Evolutionary conservation across 2,329 filamentous ascomycete species (phyloP), one percentile per base, ranked within the genome.

Genomic region (Aureobasidium sp.): DNA sequence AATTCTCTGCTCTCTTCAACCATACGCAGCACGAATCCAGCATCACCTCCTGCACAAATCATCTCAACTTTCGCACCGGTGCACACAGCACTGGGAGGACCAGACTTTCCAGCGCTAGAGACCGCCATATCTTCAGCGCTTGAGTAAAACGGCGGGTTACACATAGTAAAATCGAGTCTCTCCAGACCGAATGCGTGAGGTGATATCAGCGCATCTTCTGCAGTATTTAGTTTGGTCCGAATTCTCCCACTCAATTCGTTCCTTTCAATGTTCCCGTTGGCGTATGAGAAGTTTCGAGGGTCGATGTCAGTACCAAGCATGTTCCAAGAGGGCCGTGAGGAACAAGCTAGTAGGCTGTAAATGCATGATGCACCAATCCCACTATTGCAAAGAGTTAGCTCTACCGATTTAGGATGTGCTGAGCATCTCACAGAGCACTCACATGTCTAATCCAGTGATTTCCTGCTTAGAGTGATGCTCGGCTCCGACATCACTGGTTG

Each of bases 81-180:
- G 69, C 84, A 87, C 53, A 88, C 86, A 0, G 89, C 88, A 62
- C 84, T 84, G 0, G 92, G 88, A 0, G 85, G 85, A 0, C 81
- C 80, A 3, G 81, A 75, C 73, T 97, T 96, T 41, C 81, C 73
- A 0, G 89, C 87, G 32, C 76, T 71, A 1, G 87, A 87, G 4
- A 78, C 75, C 3, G 81, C 67, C 74, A 97, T 83, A 56, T 95
- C 91, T 5, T 81, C 75, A 3, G 82, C 76, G 0, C 89, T 92
- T n/a, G 80, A 74, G 77, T 97, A 97, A 76, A 99, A 99, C 0
- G 94, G 94, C 0, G 94, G 94, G 67, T 99, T 99, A 66, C 88
- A 93, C 86, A 97, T 95, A 63, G 84, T 86, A 72, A 97, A 97
- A 71, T 93, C 87, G 47, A 96, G 79, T 3, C 78, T 80, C 10